phyloP scores from a whole-genome alignment of 352 stramenopile genomes.

The Pythium folliculosum region DNA sequence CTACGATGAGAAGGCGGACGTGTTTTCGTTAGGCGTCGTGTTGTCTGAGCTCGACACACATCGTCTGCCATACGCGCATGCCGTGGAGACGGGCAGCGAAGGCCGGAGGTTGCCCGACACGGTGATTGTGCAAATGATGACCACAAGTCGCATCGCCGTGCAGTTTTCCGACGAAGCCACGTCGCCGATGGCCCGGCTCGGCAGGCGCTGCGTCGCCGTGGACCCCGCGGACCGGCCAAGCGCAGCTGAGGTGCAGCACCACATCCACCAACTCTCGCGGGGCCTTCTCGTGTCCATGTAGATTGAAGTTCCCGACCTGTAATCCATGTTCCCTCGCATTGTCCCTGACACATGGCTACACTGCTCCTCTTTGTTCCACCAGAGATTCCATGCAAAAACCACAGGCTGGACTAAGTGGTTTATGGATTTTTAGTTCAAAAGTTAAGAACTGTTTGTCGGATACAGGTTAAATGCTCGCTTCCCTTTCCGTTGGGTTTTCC shows the following conservation, averaged over 20 bases:
- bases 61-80: slow-evolving; percentile 5
- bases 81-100: slow-evolving; percentile 7
- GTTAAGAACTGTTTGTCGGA: no score
- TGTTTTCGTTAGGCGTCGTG: slow-evolving; percentile 19
- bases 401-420: no score
- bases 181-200: slow-evolving; percentile 11
- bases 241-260: slow-evolving; percentile 14
- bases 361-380: no score
- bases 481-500: no score
- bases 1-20: slow-evolving; percentile 26
- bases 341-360: no score
- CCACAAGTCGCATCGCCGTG: slow-evolving; percentile 1
- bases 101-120: slow-evolving; percentile 17
- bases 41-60: slow-evolving; percentile 14
- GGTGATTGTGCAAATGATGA: slow-evolving; percentile 15
- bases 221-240: slow-evolving; percentile 10
- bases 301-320: background rate
- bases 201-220: slow-evolving; percentile 9
- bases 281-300: background rate
- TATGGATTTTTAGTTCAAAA: no score
- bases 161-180: slow-evolving; percentile 12
- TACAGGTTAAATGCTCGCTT: no score
- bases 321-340: no score
- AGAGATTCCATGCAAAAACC: no score
- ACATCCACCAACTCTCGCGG: slow-evolving; percentile 13